Evolutionary conservation across 495 filamentous ascomycete genomes (phyloP), one percentile per base, ranked within the genome.

Genomic region (Immersiella caudata): DNA sequence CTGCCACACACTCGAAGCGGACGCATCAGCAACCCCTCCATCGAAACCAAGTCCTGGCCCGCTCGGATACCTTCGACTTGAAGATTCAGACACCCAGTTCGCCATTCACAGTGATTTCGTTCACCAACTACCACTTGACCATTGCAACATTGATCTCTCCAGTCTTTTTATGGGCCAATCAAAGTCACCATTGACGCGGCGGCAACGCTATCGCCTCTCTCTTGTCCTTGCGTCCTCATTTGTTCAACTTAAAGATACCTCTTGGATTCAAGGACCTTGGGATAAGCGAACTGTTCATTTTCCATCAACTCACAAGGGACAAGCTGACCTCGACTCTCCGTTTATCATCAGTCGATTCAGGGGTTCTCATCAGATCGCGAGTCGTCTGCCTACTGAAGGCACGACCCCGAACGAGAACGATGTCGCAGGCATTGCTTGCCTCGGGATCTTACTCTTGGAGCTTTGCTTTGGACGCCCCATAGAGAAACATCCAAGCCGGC

Each of bases 401-500:
- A 12, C 40, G 2, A 46, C 5, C 9, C 4, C 40, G 2, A 18
- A 18, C 9, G 40, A 18, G 6, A 4, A 46, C 16, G 40, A 46
- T 18, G 40, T 46, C 11, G 40, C 40, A 5, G 40, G 40, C 16
- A 46, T 46, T 46, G 40, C 40, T 6, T 46, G 40, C 11, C 61
- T 76, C 20, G 73, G 73, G 0, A 72, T 75, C 7, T 12, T 74
- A 12, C 63, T 75, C 9, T 71, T 75, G 0, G 73, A 75, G 64
- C 65, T 75, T 0, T 75, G 73, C 60, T 74, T 68, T 24, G 67
- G 70, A n/a, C 25, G 71, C 25, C 33, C 56, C 5, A 70, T 75
- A 16, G 73, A 74, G 50, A 50, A 65, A 18, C 67, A 72, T n/a
- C 61, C 67, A 21, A 33, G 68, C 8, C 64, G 65, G 6, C 11